Conservation (phyloP, 768 basidiomycete species). For the Boletus tomentosulus region DNA sequence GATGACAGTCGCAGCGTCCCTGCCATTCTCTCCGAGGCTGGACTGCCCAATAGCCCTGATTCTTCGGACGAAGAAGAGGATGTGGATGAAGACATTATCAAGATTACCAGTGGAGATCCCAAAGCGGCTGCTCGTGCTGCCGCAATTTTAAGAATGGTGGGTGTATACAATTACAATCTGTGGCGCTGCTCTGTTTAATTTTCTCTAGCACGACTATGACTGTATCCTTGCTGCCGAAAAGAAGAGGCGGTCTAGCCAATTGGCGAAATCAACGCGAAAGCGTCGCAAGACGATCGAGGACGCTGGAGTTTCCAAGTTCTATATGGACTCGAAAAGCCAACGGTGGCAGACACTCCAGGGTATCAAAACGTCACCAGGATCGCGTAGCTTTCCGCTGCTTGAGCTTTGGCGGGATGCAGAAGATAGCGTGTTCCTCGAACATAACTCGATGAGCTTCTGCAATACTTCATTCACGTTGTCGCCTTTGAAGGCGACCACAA, state of each 20-base stretch:
- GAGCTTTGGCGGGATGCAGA: slow-evolving; percentile 29
- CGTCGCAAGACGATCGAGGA: slow-evolving; percentile 35
- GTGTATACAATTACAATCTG: slow-evolving; percentile 15
- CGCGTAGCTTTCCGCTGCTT: slow-evolving; percentile 29
- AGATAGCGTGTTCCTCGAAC: slow-evolving; percentile 28
- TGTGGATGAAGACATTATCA: slow-evolving; percentile 53
- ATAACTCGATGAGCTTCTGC: slow-evolving; percentile 16
- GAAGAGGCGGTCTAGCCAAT: slow-evolving; percentile 26
- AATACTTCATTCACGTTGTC: slow-evolving; percentile 16
- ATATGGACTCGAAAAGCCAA: slow-evolving; percentile 6
- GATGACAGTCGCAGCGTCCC: slow-evolving; percentile 13
- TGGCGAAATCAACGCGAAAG: slow-evolving; percentile 33
- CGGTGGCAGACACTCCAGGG: slow-evolving; percentile 11
- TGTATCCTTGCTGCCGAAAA: slow-evolving; percentile 47
- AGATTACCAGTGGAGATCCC: slow-evolving; percentile 82
- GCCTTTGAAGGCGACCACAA: slow-evolving; percentile 8
- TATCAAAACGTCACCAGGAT: slow-evolving; percentile 25
- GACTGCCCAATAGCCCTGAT: neutral
- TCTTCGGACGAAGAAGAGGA: slow-evolving; percentile 29
- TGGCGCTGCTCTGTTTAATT: neutral
- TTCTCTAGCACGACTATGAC: slow-evolving; percentile 77
- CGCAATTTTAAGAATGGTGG: slow-evolving; percentile 85
- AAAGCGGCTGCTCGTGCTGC: slow-evolving; percentile 88
- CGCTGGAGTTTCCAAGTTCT: slow-evolving; percentile 29
- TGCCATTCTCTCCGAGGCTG: neutral